Percentiles rank a stretch among this genome's conserved stretches.
Conservation (phyloP, 805 yeast species). For the Myxozyma melibiosi region DNA sequence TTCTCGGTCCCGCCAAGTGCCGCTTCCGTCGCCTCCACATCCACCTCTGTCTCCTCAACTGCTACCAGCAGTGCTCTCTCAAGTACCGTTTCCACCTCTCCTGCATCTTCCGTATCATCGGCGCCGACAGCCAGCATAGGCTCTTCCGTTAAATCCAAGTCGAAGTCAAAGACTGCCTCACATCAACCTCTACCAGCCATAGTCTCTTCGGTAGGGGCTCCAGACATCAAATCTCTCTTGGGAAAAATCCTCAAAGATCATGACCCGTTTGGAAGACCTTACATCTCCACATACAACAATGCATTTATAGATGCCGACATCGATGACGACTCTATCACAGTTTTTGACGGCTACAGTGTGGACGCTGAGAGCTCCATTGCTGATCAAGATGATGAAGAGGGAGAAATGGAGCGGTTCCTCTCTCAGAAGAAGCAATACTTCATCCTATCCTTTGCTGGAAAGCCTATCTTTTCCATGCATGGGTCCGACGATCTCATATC, state of each 20-base stretch:
- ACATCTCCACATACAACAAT: conserved; percentile 25
- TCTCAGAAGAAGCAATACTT: conserved; percentile 66
- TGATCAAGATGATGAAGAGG: conserved; percentile 26
- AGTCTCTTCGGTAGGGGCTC: conserved; percentile 7
- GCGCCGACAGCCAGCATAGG: conserved; percentile 6
- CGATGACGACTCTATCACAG: conserved; percentile 31
- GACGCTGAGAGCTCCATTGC: conserved; percentile 20
- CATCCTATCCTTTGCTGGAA: conserved; percentile 81
- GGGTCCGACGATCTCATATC: conserved; percentile 69
- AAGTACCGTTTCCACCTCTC: conserved; percentile 17
- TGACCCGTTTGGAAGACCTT: conserved; percentile 24
- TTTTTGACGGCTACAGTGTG: conserved; percentile 37
- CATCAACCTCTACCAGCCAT: neutral
- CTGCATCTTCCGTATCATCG: conserved; percentile 22
- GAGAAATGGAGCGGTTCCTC: conserved; percentile 42
- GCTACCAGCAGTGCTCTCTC: conserved; percentile 13
- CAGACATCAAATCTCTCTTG: conserved; percentile 24
- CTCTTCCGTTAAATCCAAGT: neutral
- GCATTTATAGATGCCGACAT: conserved; percentile 33
- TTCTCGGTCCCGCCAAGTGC: conserved; percentile 19
- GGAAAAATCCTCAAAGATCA: conserved; percentile 23
- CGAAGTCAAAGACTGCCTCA: neutral
- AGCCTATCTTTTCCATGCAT: conserved; percentile 78
- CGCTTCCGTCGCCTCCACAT: conserved; percentile 5
- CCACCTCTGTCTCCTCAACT: conserved; percentile 14